Evolutionary conservation across 352 stramenopile genomes (phyloP), one percentile per base, ranked within the genome.

Genomic region (Phytopythium helicoides): DNA sequence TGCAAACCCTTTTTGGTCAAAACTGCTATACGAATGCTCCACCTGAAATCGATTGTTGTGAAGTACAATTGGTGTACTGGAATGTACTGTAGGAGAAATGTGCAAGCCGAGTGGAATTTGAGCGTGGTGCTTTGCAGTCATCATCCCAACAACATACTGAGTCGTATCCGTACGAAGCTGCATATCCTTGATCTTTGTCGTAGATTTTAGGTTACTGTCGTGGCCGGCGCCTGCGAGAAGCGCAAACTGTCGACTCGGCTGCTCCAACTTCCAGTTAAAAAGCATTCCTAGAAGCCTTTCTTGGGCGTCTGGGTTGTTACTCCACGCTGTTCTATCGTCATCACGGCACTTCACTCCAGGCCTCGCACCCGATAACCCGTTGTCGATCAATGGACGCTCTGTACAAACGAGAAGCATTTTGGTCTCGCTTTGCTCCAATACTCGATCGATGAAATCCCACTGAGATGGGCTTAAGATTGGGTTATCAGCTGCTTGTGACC

Each of bases 201-300:
- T 70, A 10, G 69, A 64, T 28, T 34, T 52, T 11, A 66, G 60
- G 26, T 69, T 82, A 0, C 66, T 56, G 0, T 71, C 58, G 18
- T 62, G 56, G 35, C 58, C 71, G 3, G 71, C 66, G 2, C 81
- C 78, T 26, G 61, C 56, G 3, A 91, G 52, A 10, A 89, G 28
- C 9, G 83, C 16, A 39, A 76, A 75, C 9, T 86, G 34, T 0
- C 78, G 68, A 2, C 56, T 73, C 21, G 69, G 56, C 16, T 71
- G 63, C 38, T 81, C 62, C 15, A 91, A 45, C 36, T 87, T 88
- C 81, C 81, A 91, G n/a, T 88, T 76, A 31, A 88, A 88, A 5
- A 91, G 39, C 10, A 81, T 28, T 1, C 54, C 63, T 4, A 91
- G 51, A 5, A 91, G 49, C 1, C 78, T 69, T 42, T 67, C 47